Evolutionary conservation across 805 yeast species (phyloP), one percentile per base, ranked within the genome.

Genomic region (Grigorovia transvaalensis): DNA sequence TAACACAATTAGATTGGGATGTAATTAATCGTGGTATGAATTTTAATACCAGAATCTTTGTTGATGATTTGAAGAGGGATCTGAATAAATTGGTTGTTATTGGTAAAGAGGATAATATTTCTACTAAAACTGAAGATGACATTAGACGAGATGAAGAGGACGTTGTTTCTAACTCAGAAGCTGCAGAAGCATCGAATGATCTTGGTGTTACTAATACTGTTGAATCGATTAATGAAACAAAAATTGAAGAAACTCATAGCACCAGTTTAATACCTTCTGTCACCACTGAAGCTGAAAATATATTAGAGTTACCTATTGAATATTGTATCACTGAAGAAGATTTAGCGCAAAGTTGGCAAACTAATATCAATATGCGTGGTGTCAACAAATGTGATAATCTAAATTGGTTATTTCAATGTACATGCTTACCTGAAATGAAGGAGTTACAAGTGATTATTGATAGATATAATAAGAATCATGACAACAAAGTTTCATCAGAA

Each of bases 391-490:
- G 62, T 6, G 70, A 66, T 53, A 52, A 51, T 35, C 54, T 54
- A 45, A 54, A 58, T 42, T 68, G 71, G 69, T 52, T 57, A 20
- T 66, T 67, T 50, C 64, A 67, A 48, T 65, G 72, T 53, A 6
- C 33, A 8, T 59, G 62, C 48, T 38, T 13, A 15, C 18, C n/a
- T 15, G 42, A 13, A 15, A 12, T 38, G 15, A 38, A 48, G 9
- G 33, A 43, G 1, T n/a, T 48, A 23, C 50, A 45, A 15, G 41
- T 45, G 3, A 23, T 52, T 4, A 30, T 48, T 11, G 47, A 50
- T 33, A 47, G 45, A 9, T 47, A 15, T 44, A 49, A 49, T 15
- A 54, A 56, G 2, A 52, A 50, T 12, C 59, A 56, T 42, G 58
- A 59, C n/a, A 44, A 49, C 9, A 51, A 54, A 4, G 33, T 54